Base-by-base conservation (phyloP, 495 filamentous ascomycete species). In the Xylaria bambusicola region DNA sequence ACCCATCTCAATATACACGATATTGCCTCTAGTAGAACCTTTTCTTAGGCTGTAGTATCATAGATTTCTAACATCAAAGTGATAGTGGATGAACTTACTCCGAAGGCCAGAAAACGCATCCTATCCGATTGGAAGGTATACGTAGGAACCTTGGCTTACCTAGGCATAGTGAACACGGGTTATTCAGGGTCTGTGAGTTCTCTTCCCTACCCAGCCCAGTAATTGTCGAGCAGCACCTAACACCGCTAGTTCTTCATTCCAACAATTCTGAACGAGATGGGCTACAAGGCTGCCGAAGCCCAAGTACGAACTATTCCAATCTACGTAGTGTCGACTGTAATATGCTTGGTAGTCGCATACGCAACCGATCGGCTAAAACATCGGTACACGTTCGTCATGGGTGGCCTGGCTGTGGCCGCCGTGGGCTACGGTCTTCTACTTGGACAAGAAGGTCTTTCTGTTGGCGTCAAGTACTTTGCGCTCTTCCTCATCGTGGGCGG, bases 41-140 rank as follows among this genome's bases (percentile, higher is more conserved):
- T 3, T 15, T 15, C 36, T 15, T 40, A 17, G 3, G n/a, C 9
- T 15, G 7, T 26, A 23, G 44, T 4, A 7, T 46, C 5, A 10
- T 26, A 36, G n/a, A 40, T 33, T 13, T 53, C 35, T 52, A 59
- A 55, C 42, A 40, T 45, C 8, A 33, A 5, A 6, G 10, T 51
- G n/a, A 31, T 44, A 31, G 4, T 88, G 60, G 87, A 92, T 66
- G 75, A 87, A 53, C 90, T 89, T 70, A 77, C 86, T 66, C 80
- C 85, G 73, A 74, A 78, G 15, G 91, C 89, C 66, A 79, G 92
- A 59, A 88, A 82, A 78, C 80, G 82, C 3, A 84, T 86, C 44
- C 57, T 86, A 5, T 64, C 73, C 47, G 87, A 90, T 67, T 88
- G 84, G 84, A 88, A 87, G 71, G 83, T 88, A 33, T 87, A 80